Base-by-base conservation (phyloP, 2,329 filamentous ascomycete species). In the Mycocentrospora acerina region DNA sequence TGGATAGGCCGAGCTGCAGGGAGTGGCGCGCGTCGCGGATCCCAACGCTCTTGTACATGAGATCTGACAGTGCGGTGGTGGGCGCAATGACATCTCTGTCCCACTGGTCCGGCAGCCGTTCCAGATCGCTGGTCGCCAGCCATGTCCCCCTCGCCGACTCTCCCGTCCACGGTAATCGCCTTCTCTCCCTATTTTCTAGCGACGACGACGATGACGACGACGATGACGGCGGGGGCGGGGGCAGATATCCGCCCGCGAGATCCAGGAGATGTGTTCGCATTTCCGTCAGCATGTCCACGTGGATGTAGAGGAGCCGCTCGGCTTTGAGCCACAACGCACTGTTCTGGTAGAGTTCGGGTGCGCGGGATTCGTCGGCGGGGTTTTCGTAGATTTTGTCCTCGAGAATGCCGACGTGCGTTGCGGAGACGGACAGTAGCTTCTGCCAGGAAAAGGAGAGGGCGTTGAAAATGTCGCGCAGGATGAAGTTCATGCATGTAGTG, bases 1-100 rank as follows among this genome's bases (percentile, higher is more conserved):
- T 76, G 48, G 63, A 69, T 4, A 73, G 57, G 4, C 72, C 72
- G 2, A 78, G 64, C 37, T 75, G 71, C 4, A 78, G 60, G 1
- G 68, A 73, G 38, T 75, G 71, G 3, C 73, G 64, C 2, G 73
- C 71, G 48, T 79, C 76, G 19, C 75, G 66, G 36, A 78, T 78
- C 3, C 70, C 74, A 4, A 78, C 75, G 8, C 68, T 72, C 46
- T 77, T 77, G 51, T 79, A 79, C 68, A 78, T 72, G 35, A 67
- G 50, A 41, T 77, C 75, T 19, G 69, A 74, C 16, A 78, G 60
- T 35, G 71, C 73, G 17, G 69, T 67, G 0, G 74, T 77, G 4
- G 75, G 74, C 35, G 73, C 73, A 6, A 77, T 65, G 32, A 78
- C 62, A 46, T 77, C 75, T 42, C 76, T 72, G 18, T 73, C 65